phyloP scores from a whole-genome alignment of 1,139 yeast genomes.

The Suhomyces bokatorum region DNA sequence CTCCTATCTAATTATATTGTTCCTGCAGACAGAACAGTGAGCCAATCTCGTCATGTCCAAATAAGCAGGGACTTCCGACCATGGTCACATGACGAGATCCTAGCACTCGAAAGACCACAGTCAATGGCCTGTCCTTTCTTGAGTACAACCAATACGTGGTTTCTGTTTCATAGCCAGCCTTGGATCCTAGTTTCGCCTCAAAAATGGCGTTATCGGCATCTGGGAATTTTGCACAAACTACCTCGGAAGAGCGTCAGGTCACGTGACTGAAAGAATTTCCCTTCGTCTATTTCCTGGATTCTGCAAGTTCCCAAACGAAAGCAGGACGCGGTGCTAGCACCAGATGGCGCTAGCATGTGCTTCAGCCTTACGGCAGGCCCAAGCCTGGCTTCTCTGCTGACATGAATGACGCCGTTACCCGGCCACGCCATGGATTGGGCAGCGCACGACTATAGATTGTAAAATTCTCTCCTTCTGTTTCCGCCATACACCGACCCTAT shows the following conservation, averaged over 20 bases:
- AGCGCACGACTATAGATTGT: constrained; percentile 5
- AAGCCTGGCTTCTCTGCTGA: not conserved
- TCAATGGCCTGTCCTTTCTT: no score
- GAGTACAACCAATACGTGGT: no score
- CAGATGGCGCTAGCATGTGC: not conserved
- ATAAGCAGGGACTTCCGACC: no score
- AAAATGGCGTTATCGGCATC: not conserved
- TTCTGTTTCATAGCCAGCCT: no score
- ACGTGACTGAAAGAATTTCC: not conserved
- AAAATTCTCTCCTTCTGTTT: constrained; percentile 6
- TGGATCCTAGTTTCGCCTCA: no score
- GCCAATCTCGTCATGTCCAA: no score
- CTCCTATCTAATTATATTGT: no score
- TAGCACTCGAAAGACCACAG: no score
- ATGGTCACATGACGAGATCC: no score
- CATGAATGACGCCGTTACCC: constrained; percentile 6
- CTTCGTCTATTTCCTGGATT: not conserved
- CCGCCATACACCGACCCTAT: not conserved
- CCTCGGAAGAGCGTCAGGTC: not conserved
- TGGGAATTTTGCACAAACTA: not conserved
- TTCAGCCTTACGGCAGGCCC: not conserved
- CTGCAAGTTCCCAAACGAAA: not conserved
- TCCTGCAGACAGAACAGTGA: no score
- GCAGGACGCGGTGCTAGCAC: no score
- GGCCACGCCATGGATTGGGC: constrained; percentile 2